A percentile compares a stretch with the other conserved stretches of the same genome.
phyloP scores from a whole-genome alignment of 2,329 filamentous ascomycete genomes.

The Pseudogymnoascus sp. region DNA sequence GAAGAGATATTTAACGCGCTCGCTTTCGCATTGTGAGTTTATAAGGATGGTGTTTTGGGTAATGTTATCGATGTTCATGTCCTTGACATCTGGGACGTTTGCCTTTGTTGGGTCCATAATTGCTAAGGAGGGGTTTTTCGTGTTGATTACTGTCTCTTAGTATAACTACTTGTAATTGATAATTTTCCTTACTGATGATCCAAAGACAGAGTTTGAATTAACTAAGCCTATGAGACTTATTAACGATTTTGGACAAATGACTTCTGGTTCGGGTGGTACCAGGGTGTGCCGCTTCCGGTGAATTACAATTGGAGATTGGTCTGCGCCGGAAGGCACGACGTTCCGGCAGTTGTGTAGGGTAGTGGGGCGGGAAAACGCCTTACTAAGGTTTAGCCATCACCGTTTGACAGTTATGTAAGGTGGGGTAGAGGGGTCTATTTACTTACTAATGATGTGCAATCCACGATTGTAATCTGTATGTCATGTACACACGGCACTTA shows the following conservation, averaged over 20 bases:
- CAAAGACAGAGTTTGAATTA: not conserved
- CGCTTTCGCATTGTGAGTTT: slow-evolving; percentile 60
- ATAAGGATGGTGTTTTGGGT: slow-evolving; percentile 66
- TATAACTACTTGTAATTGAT: not conserved
- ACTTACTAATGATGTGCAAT: not conserved
- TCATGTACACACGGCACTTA: not conserved
- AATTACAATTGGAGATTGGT: not conserved
- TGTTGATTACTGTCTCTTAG: not conserved
- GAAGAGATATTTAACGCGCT: slow-evolving; percentile 62
- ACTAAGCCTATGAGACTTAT: not conserved
- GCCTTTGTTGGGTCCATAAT: slow-evolving; percentile 37
- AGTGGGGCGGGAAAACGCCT: not conserved
- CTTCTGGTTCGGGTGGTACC: not conserved
- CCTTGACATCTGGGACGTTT: slow-evolving; percentile 48
- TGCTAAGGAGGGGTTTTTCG: slow-evolving; percentile 5
- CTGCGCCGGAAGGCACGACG: not conserved
- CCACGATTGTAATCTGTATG: not conserved
- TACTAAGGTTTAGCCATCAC: not conserved
- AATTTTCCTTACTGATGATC: not conserved
- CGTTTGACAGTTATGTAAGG: not conserved
- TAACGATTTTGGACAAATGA: not conserved
- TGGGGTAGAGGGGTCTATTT: not conserved
- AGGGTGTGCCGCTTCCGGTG: not conserved
- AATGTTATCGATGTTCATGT: slow-evolving; percentile 72
- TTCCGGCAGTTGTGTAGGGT: not conserved